Evolutionary conservation across 352 stramenopile genomes (phyloP).

Genomic region (Thraustochytrium striatum): DNA sequence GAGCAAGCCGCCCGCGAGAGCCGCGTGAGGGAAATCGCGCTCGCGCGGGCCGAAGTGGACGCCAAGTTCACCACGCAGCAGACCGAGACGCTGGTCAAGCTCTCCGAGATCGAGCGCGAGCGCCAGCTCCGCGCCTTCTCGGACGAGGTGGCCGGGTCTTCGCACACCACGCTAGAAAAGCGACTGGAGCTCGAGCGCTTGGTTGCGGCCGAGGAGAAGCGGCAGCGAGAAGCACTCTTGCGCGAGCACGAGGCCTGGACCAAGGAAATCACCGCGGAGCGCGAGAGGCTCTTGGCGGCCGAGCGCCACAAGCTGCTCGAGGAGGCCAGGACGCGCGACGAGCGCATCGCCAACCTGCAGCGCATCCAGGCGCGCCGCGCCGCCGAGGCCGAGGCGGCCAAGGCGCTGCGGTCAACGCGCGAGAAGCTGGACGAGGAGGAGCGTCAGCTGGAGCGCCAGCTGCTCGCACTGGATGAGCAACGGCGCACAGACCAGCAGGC

Average conservation of each 20-base stretch:
- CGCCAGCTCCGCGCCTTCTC: slow-evolving; percentile 11
- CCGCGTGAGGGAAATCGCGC: slow-evolving; percentile 11
- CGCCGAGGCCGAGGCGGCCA: not conserved
- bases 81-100: slow-evolving; percentile 7
- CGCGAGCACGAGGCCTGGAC: slow-evolving; percentile 24
- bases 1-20: not conserved
- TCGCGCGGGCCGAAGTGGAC: slow-evolving; percentile 13
- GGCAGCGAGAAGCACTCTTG: not conserved
- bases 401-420: not conserved
- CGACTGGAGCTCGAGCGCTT: slow-evolving; percentile 6
- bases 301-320: not conserved
- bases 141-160: not conserved
- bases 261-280: not conserved
- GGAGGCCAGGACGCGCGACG: slow-evolving; percentile 11
- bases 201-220: slow-evolving; percentile 16
- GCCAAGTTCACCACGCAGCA: slow-evolving; percentile 20
- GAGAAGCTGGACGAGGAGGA: slow-evolving; percentile 31
- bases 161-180: slow-evolving; percentile 6
- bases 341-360: not conserved
- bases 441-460: slow-evolving; percentile 10
- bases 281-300: not conserved
- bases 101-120: slow-evolving; percentile 25
- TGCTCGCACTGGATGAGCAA: slow-evolving; percentile 31
- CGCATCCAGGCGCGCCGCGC: not conserved
- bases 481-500: slow-evolving; percentile 9